phyloP scores from a whole-genome alignment of 2,329 filamentous ascomycete species.

The Dothideomycetes sp. region DNA sequence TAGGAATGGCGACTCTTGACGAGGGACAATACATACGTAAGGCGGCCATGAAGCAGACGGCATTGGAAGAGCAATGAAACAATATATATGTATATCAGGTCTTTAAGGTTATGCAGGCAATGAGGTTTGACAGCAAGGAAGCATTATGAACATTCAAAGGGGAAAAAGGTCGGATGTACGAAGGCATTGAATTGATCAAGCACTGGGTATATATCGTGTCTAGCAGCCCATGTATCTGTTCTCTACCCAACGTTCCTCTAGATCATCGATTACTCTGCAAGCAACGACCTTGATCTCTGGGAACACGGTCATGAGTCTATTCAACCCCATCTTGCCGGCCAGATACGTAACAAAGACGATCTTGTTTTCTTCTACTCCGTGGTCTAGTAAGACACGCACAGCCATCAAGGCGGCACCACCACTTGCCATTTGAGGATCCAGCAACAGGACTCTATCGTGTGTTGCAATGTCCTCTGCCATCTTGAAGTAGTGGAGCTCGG shows the following conservation, averaged over 20 bases:
- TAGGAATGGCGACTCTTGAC: too few relatives aligned
- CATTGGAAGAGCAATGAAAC: too few relatives aligned
- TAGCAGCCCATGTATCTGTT: conserved; percentile 52
- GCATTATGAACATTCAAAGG: too few relatives aligned
- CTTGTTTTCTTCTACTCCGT: conserved; percentile 72
- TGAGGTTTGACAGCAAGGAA: too few relatives aligned
- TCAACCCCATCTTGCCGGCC: conserved; percentile 73
- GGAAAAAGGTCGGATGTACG: too few relatives aligned
- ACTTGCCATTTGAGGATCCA: conserved; percentile 91
- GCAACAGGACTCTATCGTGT: conserved; percentile 72
- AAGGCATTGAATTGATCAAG: too few relatives aligned
- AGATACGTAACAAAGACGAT: conserved; percentile 93
- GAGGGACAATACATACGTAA: too few relatives aligned
- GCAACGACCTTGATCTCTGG: conserved; percentile 81
- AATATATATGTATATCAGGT: too few relatives aligned
- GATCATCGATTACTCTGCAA: conserved; percentile 69
- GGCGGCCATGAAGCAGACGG: too few relatives aligned
- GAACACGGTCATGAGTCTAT: conserved; percentile 79
- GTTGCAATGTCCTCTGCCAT: conserved; percentile 63
- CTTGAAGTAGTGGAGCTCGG: conserved; percentile 83
- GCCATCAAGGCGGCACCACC: conserved; percentile 86
- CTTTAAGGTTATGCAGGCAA: too few relatives aligned
- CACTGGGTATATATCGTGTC: too few relatives aligned
- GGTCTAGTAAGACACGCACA: conserved; percentile 88
- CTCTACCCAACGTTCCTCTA: conserved; percentile 84